These are phyloP conservation scores for Myxozyma mucilagina DNA, from an alignment of 805 yeast species.

Conservation along the genomic window DNA sequence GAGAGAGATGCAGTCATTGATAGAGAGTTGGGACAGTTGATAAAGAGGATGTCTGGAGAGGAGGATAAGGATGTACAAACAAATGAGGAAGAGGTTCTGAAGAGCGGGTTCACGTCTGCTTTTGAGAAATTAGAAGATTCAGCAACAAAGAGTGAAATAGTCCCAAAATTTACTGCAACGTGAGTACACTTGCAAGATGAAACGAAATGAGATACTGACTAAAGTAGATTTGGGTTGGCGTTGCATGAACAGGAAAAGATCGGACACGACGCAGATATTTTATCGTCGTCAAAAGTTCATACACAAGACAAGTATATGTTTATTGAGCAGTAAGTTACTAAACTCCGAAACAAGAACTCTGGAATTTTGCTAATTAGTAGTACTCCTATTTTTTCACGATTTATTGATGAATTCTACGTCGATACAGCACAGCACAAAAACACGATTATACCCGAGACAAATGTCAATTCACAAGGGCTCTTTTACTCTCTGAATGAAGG, in stretches of 20 bases:
- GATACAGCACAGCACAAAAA: neutral
- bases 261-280: conserved; percentile 11
- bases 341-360: no score
- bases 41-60: conserved; percentile 8
- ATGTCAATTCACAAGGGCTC: neutral
- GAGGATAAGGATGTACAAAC: neutral
- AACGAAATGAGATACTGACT: no score
- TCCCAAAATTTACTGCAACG: conserved; percentile 1
- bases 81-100: neutral
- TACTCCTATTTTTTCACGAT: conserved; percentile 17
- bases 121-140: neutral
- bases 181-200: no score
- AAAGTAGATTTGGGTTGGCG: conserved; percentile 13
- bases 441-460: neutral
- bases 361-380: neutral
- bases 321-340: conserved; percentile 8
- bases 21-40: conserved; percentile 6
- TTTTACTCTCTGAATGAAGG: neutral
- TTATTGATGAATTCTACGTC: conserved; percentile 7
- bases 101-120: neutral
- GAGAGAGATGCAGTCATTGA: neutral
- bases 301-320: conserved; percentile 10
- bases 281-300: neutral
- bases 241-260: conserved; percentile 13
- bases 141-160: neutral